phyloP scores from a whole-genome alignment of 441 rosid genomes.

The Adansonia rubrostipa region DNA sequence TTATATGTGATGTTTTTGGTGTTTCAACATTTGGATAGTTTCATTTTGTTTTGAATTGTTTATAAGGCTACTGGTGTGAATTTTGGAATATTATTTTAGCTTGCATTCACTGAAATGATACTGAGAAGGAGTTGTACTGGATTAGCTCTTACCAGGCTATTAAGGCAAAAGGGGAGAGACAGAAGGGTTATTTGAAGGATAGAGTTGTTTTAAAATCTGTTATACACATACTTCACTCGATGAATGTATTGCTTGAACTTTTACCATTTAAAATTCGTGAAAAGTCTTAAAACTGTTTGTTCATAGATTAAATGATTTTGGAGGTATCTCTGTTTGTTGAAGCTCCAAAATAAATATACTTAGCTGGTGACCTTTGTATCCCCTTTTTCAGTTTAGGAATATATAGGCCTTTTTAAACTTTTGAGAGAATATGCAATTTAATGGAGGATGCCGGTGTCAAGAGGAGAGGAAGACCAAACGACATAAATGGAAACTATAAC shows the following conservation, averaged over 20 bases:
- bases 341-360: not conserved
- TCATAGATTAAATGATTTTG: constrained; percentile 8
- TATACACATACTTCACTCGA: not conserved
- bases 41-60: constrained; percentile 2
- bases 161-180: not conserved
- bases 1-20: not conserved
- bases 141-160: not conserved
- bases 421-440: constrained; percentile 5
- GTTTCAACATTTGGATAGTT: not conserved
- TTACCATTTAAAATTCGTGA: constrained; percentile 4
- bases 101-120: not conserved
- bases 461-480: not conserved
- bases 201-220: not conserved
- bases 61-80: not conserved
- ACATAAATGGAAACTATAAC: constrained; percentile 6
- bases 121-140: not conserved
- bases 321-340: constrained; percentile 21
- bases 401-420: not conserved
- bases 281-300: not conserved
- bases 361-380: not conserved
- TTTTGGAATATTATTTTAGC: not conserved
- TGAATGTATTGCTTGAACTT: constrained; percentile 5
- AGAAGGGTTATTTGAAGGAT: constrained; percentile 4
- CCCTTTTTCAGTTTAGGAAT: not conserved
- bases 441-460: not conserved